Percentiles rank a stretch among this genome's conserved stretches.
Conservation (phyloP, 768 basidiomycete species). For the Tephrocybe sp. region DNA sequence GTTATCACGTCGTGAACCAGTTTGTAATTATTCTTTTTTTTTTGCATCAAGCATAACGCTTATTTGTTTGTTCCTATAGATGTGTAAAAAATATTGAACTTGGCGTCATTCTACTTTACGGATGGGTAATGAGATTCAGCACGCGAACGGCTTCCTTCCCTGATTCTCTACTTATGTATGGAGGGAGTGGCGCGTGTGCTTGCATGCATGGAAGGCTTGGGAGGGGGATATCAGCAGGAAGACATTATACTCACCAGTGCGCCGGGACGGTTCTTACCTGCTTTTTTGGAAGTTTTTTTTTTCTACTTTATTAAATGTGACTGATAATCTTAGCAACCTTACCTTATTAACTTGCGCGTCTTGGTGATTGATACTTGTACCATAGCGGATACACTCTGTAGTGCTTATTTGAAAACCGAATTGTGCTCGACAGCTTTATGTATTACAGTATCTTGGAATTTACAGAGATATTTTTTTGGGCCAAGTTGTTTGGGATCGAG, state of each 20-base stretch:
- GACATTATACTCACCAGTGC: constrained; percentile 13
- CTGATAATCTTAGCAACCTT: constrained; percentile 15
- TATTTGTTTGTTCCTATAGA: constrained; percentile 3
- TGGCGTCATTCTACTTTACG: constrained; percentile 13
- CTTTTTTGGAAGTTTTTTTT: constrained; percentile 14
- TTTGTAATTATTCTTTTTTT: constrained; percentile 4
- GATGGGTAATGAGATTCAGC: constrained; percentile 2
- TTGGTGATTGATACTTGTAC: constrained; percentile 15
- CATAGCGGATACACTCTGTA: constrained; percentile 15
- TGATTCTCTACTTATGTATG: constrained; percentile 2
- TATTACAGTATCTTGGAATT: constrained; percentile 11
- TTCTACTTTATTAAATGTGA: constrained; percentile 14
- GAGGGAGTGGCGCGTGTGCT: constrained; percentile 3
- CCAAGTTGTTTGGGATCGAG: background rate
- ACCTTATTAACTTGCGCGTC: constrained; percentile 3
- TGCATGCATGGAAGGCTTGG: constrained; percentile 6
- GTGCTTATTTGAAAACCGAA: constrained; percentile 4
- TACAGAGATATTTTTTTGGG: background rate
- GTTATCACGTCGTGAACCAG: constrained; percentile 19
- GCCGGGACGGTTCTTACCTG: constrained; percentile 15
- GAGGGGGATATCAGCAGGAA: constrained; percentile 11
- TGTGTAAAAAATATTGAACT: background rate
- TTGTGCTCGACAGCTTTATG: background rate
- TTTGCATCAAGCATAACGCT: background rate
- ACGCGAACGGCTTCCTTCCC: too few relatives aligned